Conservation (phyloP, 2,329 filamentous ascomycete genomes). For the Lasiodiplodia sp. region DNA sequence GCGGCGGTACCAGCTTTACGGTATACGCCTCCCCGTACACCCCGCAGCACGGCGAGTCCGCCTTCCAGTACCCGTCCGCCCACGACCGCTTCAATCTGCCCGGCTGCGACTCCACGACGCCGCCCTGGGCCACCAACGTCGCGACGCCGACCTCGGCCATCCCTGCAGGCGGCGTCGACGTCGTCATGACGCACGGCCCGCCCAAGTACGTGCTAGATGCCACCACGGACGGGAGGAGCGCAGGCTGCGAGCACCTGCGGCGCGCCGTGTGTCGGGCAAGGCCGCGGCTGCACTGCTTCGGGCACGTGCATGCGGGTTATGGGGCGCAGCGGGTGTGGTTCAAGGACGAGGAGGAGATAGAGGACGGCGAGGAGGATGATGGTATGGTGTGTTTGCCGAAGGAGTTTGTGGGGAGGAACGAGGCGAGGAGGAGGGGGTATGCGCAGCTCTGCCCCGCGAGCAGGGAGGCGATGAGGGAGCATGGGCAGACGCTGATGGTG, state of each 20-base stretch:
- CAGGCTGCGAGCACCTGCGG: constrained; percentile 64
- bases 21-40: constrained; percentile 62
- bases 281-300: constrained; percentile 66
- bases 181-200: constrained; percentile 69
- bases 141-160: constrained; percentile 35
- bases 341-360: constrained; percentile 37
- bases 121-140: constrained; percentile 34
- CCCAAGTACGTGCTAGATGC: constrained; percentile 60
- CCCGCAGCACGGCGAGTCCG: constrained; percentile 63
- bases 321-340: constrained; percentile 48
- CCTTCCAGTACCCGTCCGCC: constrained; percentile 60
- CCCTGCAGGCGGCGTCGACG: constrained; percentile 55
- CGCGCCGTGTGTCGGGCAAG: constrained; percentile 58
- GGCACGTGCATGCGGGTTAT: constrained; percentile 67
- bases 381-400: neutral
- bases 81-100: constrained; percentile 61
- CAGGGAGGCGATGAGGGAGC: constrained; percentile 17
- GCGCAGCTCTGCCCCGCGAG: neutral
- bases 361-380: neutral
- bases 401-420: constrained; percentile 24
- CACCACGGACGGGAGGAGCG: constrained; percentile 38
- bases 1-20: constrained; percentile 55
- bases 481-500: constrained; percentile 62
- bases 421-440: constrained; percentile 22
- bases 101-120: constrained; percentile 33